phyloP scores from a whole-genome alignment of 176 grass and related monocot genomes.

The Phyllostachys edulis region DNA sequence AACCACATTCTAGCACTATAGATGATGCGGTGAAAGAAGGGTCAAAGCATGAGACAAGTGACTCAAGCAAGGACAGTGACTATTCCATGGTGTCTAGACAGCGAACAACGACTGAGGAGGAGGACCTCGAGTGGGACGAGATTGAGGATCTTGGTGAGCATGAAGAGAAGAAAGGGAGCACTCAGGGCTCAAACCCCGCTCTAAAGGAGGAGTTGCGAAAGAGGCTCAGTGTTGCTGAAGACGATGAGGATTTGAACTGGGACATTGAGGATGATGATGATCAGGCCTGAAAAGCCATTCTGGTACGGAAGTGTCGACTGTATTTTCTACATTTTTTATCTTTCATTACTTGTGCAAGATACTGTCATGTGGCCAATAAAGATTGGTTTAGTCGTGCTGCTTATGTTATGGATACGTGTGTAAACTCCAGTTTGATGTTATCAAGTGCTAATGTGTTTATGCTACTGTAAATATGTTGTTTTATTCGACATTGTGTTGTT shows the following conservation, averaged over 20 bases:
- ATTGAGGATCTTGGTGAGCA: slow-evolving; percentile 90
- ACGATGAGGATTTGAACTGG: slow-evolving; percentile 97
- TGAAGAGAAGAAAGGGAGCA: slow-evolving; percentile 52
- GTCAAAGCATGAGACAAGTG: slow-evolving; percentile 36
- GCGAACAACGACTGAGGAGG: slow-evolving; percentile 36
- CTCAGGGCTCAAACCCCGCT: slow-evolving; percentile 38
- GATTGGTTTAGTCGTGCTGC: slow-evolving; percentile 41
- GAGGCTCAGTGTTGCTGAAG: slow-evolving; percentile 68
- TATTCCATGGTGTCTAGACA: slow-evolving; percentile 57
- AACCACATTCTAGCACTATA: not conserved
- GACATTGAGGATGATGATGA: slow-evolving; percentile 92
- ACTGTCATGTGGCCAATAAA: slow-evolving; percentile 48
- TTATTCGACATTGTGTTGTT: not conserved
- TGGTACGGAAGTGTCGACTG: slow-evolving; percentile 38
- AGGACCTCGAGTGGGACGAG: slow-evolving; percentile 90
- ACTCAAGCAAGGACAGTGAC: slow-evolving; percentile 54
- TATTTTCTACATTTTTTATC: slow-evolving; percentile 27
- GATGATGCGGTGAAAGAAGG: slow-evolving; percentile 29
- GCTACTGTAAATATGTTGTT: not conserved
- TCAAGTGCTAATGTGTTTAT: not conserved
- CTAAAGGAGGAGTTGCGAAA: slow-evolving; percentile 66
- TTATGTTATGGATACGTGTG: slow-evolving; percentile 47
- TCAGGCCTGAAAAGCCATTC: slow-evolving; percentile 30
- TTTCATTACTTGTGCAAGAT: slow-evolving; percentile 38
- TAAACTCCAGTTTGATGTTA: slow-evolving; percentile 38